These are phyloP conservation scores for Nicotiana tabacum DNA, from an alignment of 257 asterid genomes.

Conservation along the genomic window DNA sequence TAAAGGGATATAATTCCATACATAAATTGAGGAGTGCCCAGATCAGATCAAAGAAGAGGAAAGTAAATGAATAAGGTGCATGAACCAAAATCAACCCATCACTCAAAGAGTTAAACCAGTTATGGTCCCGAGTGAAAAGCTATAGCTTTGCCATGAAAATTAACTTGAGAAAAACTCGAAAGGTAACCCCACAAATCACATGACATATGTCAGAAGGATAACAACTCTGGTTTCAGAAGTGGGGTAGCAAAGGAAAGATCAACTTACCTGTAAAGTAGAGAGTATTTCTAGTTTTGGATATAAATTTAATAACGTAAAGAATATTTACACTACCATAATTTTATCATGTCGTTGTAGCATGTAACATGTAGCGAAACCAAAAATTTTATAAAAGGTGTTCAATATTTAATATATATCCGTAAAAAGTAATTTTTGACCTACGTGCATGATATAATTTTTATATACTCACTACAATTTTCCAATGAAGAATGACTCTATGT, in stretches of 20 bases:
- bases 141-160: constrained; percentile 3
- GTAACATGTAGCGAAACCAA: too few relatives aligned
- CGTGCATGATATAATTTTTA: too few relatives aligned
- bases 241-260: neutral
- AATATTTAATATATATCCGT: too few relatives aligned
- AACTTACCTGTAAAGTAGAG: too few relatives aligned
- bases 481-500: too few relatives aligned
- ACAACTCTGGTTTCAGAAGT: constrained; percentile 25
- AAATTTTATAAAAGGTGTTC: too few relatives aligned
- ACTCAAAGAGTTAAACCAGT: neutral
- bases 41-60: neutral
- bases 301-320: neutral
- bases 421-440: too few relatives aligned
- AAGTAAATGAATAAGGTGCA: constrained; percentile 24
- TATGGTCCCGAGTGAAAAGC: constrained; percentile 12
- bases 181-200: constrained; percentile 33
- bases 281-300: neutral
- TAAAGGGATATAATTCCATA: neutral
- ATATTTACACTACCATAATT: too few relatives aligned
- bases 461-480: too few relatives aligned
- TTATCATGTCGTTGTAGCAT: too few relatives aligned
- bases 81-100: constrained; percentile 21
- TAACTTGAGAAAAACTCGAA: neutral
- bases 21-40: constrained; percentile 7
- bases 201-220: constrained; percentile 43